phyloP scores from a whole-genome alignment of 129 eudicot genomes.

The Artemisia argyi region DNA sequence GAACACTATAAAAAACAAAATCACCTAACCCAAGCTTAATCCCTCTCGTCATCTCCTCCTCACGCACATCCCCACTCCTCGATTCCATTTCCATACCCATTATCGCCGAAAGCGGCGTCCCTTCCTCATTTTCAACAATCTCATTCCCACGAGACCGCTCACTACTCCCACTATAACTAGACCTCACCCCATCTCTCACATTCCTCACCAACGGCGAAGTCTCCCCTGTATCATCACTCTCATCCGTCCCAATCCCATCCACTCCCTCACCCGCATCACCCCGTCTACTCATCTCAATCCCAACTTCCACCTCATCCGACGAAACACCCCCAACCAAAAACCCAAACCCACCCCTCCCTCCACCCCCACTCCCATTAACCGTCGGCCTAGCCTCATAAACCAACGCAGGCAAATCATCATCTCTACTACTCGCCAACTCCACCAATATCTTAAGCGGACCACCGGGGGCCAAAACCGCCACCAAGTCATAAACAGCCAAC shows the following conservation, averaged over 20 bases:
- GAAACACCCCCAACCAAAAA: constrained; percentile 60
- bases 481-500: constrained; percentile 82
- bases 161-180: constrained; percentile 19
- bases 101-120: constrained; percentile 36
- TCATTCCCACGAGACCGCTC: constrained; percentile 18
- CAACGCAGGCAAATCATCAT: constrained; percentile 89
- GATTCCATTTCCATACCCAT: constrained; percentile 26
- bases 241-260: constrained; percentile 24
- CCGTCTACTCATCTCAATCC: constrained; percentile 25
- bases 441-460: constrained; percentile 93
- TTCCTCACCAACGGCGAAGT: constrained; percentile 65
- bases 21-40: constrained; percentile 95
- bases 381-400: constrained; percentile 89
- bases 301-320: constrained; percentile 42
- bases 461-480: constrained; percentile 94
- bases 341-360: constrained; percentile 45
- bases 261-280: constrained; percentile 30
- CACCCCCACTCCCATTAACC: constrained; percentile 28
- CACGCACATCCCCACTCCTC: constrained; percentile 17
- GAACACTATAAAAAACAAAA: constrained; percentile 93
- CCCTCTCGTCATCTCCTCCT: constrained; percentile 52
- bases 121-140: constrained; percentile 38
- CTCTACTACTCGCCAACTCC: constrained; percentile 78
- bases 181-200: constrained; percentile 27
- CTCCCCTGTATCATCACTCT: constrained; percentile 37